Base-by-base conservation (phyloP, 345 rosid species). In the Citropsis articulata region DNA sequence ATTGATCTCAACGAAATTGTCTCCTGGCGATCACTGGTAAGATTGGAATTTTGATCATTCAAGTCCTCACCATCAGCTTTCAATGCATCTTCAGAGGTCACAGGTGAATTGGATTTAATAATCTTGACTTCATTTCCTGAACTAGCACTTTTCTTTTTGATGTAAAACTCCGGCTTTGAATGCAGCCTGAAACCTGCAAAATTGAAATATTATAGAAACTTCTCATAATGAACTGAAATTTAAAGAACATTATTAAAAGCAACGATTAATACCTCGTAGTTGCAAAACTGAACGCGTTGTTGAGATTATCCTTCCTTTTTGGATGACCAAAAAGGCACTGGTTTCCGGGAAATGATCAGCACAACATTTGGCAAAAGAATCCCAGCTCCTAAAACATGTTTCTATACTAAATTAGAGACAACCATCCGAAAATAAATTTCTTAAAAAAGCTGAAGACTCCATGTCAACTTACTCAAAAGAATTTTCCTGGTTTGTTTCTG, bases 111-210 rank as follows among this genome's bases (percentile, higher is more conserved):
- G 30, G 71, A 69, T 72, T 71, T 71, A 25, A 33, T n/a, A 66
- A 72, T 72, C 21, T 56, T 67, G 48, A 27, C 25, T 31, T 66
- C 69, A 60, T 78, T 59, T 9, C 40, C 79, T 60, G 66, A 76
- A 64, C 72, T 65, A 76, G 59, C 50, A 57, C 36, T 53, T 21
- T 38, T 64, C 33, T 68, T 40, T 2, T 42, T 69, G 57, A 40
- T 28, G 75, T 16, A 30, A 63, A 57, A 67, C 9, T 31, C 38
- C 33, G 75, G 55, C 75, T 36, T 72, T 16, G 76, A 57, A 72
- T 40, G 75, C 27, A 79, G 35, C 69, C 69, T 73, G 66, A 72
- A 78, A 38, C 76, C 86, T 83, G 77, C 38, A 81, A 67, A 76
- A 30, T 27, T 36, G 10, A 73, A n/a, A 16, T 57, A 72, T 12